Base-by-base conservation (phyloP, 2,329 filamentous ascomycete species). In the Cytospora schulzeri region DNA sequence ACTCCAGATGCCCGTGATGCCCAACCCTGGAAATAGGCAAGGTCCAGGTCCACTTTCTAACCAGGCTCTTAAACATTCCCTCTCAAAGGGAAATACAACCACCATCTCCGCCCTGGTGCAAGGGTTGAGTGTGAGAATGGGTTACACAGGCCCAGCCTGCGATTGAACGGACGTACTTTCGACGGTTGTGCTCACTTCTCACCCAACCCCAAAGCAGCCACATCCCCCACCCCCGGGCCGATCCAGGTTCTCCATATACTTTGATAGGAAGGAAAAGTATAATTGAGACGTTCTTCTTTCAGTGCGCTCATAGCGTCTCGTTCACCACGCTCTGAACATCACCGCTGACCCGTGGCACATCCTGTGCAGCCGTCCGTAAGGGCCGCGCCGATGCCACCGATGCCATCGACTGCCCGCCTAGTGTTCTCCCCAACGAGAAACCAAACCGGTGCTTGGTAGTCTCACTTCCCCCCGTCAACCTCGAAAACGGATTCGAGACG, bases 321-420 rank as follows among this genome's bases (percentile, higher is more conserved):
- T 53, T 12, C 19, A 45, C 26, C n/a, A 31, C 28, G 45, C 56
- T 45, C 50, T 33, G 4, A 7, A 17, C 35, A n/a, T 54, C 33
- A 22, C 31, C 51, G 22, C 48, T 58, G 11, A 19, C 12, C 41
- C 41, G 48, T 4, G 62, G 33, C 4, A 29, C 24, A 5, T 51
- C 26, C 57, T 57, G 56, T 17, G 24, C 57, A 2, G 56, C 63
- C 11, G 51, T 48, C 22, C 33, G 57, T 26, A 66, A 53, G 35
- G 65, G 65, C 31, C 41, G 48, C 26, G 53, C 59, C 15, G 65
- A 65, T 22, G 54, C 65, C 62, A 51, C 22, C 11, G 60, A 52
- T 26, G 58, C 65, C 58, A 55, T 17, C 15, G 60, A 58, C 28
- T 62, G 57, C 19, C 54, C 50, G 24, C 58, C 65, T 35, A 24